Evolutionary conservation across 2,329 filamentous ascomycete species (phyloP).

Genomic region (Diaporthe ilicicola): DNA sequence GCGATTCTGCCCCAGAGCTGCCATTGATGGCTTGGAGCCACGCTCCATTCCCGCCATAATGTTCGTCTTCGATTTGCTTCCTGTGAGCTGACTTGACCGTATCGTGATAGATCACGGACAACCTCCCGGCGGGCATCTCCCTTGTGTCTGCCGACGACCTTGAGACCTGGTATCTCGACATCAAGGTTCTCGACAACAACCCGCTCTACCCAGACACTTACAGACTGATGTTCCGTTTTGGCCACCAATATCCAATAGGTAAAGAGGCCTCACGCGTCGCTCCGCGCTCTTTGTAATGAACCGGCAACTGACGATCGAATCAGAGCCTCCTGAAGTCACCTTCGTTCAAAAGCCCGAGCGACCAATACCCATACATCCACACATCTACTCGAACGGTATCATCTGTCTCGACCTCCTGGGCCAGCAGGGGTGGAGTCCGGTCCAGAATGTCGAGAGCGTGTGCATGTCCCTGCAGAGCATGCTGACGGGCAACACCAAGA

Average conservation of each 20-base stretch:
- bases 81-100: slow-evolving; percentile 12
- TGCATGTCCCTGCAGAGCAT: slow-evolving; percentile 99
- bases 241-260: slow-evolving; percentile 89
- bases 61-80: not conserved
- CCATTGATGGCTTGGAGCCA: not conserved
- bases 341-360: slow-evolving; percentile 75
- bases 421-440: slow-evolving; percentile 89
- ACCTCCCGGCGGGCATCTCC: slow-evolving; percentile 74
- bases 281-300: not conserved
- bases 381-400: slow-evolving; percentile 98
- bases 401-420: slow-evolving; percentile 96
- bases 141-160: slow-evolving; percentile 85
- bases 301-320: slow-evolving; percentile 11
- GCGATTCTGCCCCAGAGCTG: not conserved
- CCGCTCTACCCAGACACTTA: slow-evolving; percentile 84
- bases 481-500: slow-evolving; percentile 92
- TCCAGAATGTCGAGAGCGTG: slow-evolving; percentile 95
- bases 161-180: slow-evolving; percentile 91
- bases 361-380: slow-evolving; percentile 90
- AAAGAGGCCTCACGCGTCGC: slow-evolving; percentile 40
- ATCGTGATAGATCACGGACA: slow-evolving; percentile 59
- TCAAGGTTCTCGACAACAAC: slow-evolving; percentile 88
- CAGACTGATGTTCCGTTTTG: slow-evolving; percentile 88
- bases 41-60: not conserved
- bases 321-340: slow-evolving; percentile 94